These are phyloP conservation scores for Phylloporus arenicola DNA, from an alignment of 768 basidiomycete species.

Conservation along the genomic window DNA sequence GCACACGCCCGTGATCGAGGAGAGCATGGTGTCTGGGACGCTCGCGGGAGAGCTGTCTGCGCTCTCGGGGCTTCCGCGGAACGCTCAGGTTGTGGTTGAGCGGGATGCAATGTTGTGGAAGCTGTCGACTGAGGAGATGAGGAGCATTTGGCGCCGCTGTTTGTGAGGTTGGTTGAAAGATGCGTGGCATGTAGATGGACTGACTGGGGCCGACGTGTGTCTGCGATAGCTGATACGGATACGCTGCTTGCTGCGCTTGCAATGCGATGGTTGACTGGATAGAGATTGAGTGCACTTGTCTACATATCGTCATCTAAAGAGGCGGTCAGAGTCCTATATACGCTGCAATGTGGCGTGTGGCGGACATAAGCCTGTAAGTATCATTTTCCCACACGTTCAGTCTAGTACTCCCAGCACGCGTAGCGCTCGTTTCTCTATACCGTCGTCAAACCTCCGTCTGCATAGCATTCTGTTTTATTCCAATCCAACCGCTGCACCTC, in stretches of 20 bases:
- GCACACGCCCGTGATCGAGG: slow-evolving; percentile 62
- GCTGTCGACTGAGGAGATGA: slow-evolving; percentile 54
- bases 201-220: not conserved
- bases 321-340: not conserved
- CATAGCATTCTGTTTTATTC: no score
- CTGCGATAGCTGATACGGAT: slow-evolving; percentile 51
- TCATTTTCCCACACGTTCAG: no score
- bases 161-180: slow-evolving; percentile 70
- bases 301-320: slow-evolving; percentile 1
- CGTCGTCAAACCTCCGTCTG: no score
- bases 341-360: no score
- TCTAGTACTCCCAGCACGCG: no score
- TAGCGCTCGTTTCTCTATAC: no score
- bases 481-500: no score
- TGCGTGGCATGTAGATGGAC: slow-evolving; percentile 27
- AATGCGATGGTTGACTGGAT: slow-evolving; percentile 26
- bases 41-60: slow-evolving; percentile 89
- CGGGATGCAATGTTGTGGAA: slow-evolving; percentile 77
- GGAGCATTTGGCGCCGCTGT: slow-evolving; percentile 56
- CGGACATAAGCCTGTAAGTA: no score
- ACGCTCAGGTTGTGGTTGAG: slow-evolving; percentile 83
- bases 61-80: slow-evolving; percentile 71
- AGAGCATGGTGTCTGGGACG: slow-evolving; percentile 92
- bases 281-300: not conserved
- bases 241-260: slow-evolving; percentile 55